Evolutionary conservation across 225 moss, liverwort and hornwort genomes (phyloP).

Genomic region (Antitrichia curtipendula): DNA sequence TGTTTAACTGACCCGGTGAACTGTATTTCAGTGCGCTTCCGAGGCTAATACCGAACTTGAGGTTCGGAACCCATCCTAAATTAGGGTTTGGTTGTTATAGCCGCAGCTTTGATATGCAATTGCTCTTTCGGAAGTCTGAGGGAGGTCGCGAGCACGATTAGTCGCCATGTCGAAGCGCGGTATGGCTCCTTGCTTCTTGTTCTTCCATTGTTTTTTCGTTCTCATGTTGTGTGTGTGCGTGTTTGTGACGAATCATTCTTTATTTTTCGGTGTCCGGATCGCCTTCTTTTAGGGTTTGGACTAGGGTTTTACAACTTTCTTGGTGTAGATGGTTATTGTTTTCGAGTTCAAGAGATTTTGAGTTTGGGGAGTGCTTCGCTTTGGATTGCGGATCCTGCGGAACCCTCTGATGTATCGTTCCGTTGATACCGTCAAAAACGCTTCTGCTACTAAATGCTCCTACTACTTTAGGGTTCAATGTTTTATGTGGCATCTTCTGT

Average conservation of each 20-base stretch:
- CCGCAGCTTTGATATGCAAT: neutral
- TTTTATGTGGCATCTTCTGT: neutral
- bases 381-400: neutral
- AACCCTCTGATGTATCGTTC: neutral
- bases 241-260: neutral
- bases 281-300: neutral
- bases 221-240: no score
- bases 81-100: constrained; percentile 7
- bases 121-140: neutral
- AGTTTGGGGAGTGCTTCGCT: neutral
- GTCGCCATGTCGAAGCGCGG: constrained; percentile 31
- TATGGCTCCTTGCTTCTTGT: neutral
- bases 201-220: neutral
- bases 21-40: neutral
- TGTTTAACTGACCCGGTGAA: neutral
- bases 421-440: neutral
- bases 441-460: neutral
- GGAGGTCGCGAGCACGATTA: neutral
- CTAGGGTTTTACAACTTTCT: neutral
- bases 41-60: neutral
- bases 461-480: neutral
- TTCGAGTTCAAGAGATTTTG: neutral
- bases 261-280: neutral
- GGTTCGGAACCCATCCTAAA: neutral
- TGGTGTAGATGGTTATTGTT: neutral